These are phyloP conservation scores for Fusarium haematococcum DNA, from an alignment of 2,329 filamentous ascomycete genomes.

Conservation along the genomic window DNA sequence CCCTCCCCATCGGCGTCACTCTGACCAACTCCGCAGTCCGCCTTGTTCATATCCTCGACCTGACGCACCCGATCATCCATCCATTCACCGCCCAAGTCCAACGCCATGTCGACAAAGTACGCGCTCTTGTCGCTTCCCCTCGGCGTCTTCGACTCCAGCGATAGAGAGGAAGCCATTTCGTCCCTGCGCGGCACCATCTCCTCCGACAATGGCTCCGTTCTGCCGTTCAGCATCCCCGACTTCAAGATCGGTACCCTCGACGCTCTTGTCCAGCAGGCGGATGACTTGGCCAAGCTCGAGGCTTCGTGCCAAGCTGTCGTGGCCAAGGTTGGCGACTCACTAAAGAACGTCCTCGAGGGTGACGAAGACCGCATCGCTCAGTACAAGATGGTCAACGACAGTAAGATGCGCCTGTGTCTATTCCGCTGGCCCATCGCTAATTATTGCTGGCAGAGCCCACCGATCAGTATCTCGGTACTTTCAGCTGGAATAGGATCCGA, in stretches of 20 bases:
- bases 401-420: conserved; percentile 62
- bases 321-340: conserved; percentile 86
- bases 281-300: conserved; percentile 92
- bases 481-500: conserved; percentile 97
- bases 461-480: conserved; percentile 89
- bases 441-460: conserved; percentile 78
- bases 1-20: conserved; percentile 14
- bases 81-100: conserved; percentile 5
- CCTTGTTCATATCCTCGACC: conserved; percentile 14
- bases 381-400: conserved; percentile 95
- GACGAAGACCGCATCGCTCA: conserved; percentile 85
- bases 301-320: conserved; percentile 83
- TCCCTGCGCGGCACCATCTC: conserved; percentile 79
- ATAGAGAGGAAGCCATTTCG: conserved; percentile 83
- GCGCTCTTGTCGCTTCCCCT: conserved; percentile 90
- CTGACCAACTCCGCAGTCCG: conserved; percentile 23
- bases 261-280: conserved; percentile 93
- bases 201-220: conserved; percentile 79
- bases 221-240: conserved; percentile 85
- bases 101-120: conserved; percentile 72
- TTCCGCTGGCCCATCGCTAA: conserved; percentile 37
- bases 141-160: conserved; percentile 83
- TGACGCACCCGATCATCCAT: conserved; percentile 15
- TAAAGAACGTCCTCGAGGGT: conserved; percentile 84
- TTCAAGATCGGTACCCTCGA: conserved; percentile 99